Conservation (phyloP, 148 eudicot species). For the Salicornia ramosissima region DNA sequence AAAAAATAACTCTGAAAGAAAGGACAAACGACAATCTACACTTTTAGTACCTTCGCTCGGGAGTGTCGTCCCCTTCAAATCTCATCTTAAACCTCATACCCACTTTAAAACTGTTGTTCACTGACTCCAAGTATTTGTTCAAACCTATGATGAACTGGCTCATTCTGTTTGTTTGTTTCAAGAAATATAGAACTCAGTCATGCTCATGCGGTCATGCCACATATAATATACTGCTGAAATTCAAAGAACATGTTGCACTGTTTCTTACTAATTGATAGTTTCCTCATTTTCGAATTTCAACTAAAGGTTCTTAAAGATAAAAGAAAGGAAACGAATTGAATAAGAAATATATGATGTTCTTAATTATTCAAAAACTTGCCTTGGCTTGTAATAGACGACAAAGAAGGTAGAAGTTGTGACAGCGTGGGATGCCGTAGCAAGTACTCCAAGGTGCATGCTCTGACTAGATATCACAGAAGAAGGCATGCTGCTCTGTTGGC, state of each 20-base stretch:
- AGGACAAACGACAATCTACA: background rate
- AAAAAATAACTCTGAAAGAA: background rate
- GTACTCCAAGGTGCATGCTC: constrained; percentile 97
- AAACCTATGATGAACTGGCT: constrained; percentile 94
- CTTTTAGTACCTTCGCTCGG: constrained; percentile 67
- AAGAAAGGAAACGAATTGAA: background rate
- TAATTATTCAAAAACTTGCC: constrained; percentile 33
- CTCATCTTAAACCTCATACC: constrained; percentile 94
- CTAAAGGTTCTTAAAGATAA: background rate
- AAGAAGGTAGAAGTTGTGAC: constrained; percentile 52
- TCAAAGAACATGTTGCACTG: background rate
- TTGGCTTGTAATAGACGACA: constrained; percentile 92
- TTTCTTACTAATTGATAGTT: background rate
- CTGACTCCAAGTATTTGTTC: constrained; percentile 83
- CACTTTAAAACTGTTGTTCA: constrained; percentile 45
- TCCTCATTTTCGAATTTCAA: background rate
- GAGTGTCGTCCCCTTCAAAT: constrained; percentile 94
- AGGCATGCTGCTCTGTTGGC: constrained; percentile 76
- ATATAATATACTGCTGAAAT: background rate
- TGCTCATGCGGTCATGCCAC: too few species aligned
- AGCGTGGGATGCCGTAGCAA: constrained; percentile 97
- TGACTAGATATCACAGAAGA: constrained; percentile 91
- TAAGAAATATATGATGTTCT: too few species aligned
- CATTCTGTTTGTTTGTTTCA: constrained; percentile 52
- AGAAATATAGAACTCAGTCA: background rate